Evolutionary conservation across 2,329 filamentous ascomycete species (phyloP), one percentile per base, ranked within the genome.

Genomic region (Acephala macrosclerotiorum): DNA sequence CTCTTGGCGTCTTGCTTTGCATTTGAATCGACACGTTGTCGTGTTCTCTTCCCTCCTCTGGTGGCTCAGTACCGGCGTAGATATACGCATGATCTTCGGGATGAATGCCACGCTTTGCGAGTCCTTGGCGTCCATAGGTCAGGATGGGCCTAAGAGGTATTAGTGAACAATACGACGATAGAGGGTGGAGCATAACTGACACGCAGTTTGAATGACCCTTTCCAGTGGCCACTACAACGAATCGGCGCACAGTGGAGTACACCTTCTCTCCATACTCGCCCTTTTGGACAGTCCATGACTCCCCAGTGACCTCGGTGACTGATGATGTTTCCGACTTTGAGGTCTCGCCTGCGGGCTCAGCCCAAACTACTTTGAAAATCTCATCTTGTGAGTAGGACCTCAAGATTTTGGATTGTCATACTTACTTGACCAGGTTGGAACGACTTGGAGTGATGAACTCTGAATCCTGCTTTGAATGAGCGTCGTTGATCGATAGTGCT

Each of bases 51-150:
- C 33, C 26, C 1, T 18, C 16, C 9, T 5, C 9, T 3, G 20
- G 29, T 22, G 58, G 29, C 14, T n/a, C 38, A 18, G 12, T 11
- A 6, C 14, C 12, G 8, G 42, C 26, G 14, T 61, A 29, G 11
- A 61, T 51, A 20, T 53, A 26, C 1, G 58, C 58, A 26, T 61
- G 58, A 18, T 53, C 9, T 9, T 40, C 42, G 2, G 45, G 20
- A 25, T 51, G 20, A 9, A 61, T 20, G 9, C 58, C 58, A 3
- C 2, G 11, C 14, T 53, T 61, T 2, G 1, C 2, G 3, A 45
- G 33, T 1, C 42, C 58, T 38, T 61, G 26, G 1, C 45, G 1
- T 9, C 20, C n/a, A 18, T 61, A 61, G 1, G 58, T 61, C 29
- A 61, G 45, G 4, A 61, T 53, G 0, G 58, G 58, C 9, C 58